Conservation (phyloP, 306 rosid genomes). For the Lagenaria siceraria region DNA sequence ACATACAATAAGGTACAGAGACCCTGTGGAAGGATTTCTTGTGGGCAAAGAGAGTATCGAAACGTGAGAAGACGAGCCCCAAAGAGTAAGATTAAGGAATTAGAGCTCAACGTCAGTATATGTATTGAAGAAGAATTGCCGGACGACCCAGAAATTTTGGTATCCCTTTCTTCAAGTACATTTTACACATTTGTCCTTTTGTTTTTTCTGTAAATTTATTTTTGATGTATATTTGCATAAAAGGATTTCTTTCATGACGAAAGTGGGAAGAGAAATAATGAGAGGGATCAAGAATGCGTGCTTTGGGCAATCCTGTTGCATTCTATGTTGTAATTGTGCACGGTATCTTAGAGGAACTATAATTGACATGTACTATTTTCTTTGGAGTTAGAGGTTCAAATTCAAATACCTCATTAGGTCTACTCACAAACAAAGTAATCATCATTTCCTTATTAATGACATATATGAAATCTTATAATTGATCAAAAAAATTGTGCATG, state of each 20-base stretch:
- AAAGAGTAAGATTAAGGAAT: conserved; percentile 42
- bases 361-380: too few relatives aligned
- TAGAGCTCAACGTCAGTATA: conserved; percentile 49
- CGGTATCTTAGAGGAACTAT: not conserved
- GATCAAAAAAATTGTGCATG: not conserved
- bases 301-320: not conserved
- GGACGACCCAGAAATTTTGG: conserved; percentile 59
- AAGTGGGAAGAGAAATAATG: not conserved
- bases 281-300: not conserved
- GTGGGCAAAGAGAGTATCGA: conserved; percentile 46
- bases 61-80: conserved; percentile 36
- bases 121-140: conserved; percentile 72
- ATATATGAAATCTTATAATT: too few relatives aligned
- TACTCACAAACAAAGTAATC: too few relatives aligned
- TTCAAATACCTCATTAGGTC: too few relatives aligned
- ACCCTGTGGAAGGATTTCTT: conserved; percentile 17
- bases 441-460: too few relatives aligned
- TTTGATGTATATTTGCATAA: not conserved
- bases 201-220: not conserved
- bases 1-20: conserved; percentile 5
- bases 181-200: not conserved
- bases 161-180: conserved; percentile 4
- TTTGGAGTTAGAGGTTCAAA: too few relatives aligned
- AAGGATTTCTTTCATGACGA: not conserved
- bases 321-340: not conserved